Percentiles rank a stretch among this genome's conserved stretches.
Evolutionary conservation across 2,329 filamentous ascomycete species (phyloP).

Genomic region (Penicillium sp.): DNA sequence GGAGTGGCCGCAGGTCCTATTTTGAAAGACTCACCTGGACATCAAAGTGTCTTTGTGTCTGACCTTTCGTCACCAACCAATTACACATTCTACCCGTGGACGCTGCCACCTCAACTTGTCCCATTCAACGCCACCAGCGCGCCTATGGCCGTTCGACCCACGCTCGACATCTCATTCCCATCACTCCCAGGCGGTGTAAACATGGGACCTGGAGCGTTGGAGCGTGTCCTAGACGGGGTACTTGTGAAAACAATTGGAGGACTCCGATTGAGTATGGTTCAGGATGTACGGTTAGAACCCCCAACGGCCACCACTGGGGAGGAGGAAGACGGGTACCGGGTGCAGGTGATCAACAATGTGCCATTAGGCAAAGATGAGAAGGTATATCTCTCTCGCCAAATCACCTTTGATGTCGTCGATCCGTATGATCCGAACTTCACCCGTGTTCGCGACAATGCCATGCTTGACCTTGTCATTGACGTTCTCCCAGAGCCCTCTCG

Average conservation of each 20-base stretch:
- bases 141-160: conserved; percentile 67
- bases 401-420: conserved; percentile 66
- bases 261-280: conserved; percentile 54
- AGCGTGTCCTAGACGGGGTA: conserved; percentile 60
- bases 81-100: conserved; percentile 90
- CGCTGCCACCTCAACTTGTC: conserved; percentile 72
- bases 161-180: conserved; percentile 69
- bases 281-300: conserved; percentile 42
- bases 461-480: conserved; percentile 73
- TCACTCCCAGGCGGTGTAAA: conserved; percentile 51
- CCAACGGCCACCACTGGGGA: conserved; percentile 6
- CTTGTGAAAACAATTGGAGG: conserved; percentile 62
- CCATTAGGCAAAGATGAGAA: conserved; percentile 84
- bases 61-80: conserved; percentile 66
- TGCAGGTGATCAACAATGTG: conserved; percentile 78
- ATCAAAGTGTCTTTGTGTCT: conserved; percentile 56
- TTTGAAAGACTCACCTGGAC: conserved; percentile 54
- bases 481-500: conserved; percentile 39
- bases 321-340: conserved; percentile 46
- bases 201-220: conserved; percentile 51
- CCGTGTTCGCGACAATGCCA: conserved; percentile 68
- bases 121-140: conserved; percentile 76
- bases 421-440: conserved; percentile 79
- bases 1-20: conserved; percentile 59
- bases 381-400: conserved; percentile 73